Percentiles rank a stretch among this genome's conserved stretches.
Conservation (phyloP, 495 filamentous ascomycete genomes). For the Aspergillus ellipticus region DNA sequence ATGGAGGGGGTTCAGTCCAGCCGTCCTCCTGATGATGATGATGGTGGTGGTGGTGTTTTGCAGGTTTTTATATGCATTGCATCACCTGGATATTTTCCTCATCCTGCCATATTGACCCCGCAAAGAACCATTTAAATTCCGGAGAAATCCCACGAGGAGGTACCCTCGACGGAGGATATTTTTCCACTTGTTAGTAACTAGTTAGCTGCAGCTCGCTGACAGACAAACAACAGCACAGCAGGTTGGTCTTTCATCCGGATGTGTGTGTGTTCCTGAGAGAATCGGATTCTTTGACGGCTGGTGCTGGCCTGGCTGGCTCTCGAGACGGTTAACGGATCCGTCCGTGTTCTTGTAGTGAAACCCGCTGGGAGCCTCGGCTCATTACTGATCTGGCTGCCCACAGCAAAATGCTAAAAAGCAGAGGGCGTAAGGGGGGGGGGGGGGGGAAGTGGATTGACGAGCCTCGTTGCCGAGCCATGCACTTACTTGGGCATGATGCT, state of each 20-base stretch:
- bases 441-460: neutral
- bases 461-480: neutral
- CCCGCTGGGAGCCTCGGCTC: neutral
- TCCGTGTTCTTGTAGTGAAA: neutral
- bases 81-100: neutral
- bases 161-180: constrained; percentile 16
- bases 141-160: constrained; percentile 4
- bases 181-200: constrained; percentile 11
- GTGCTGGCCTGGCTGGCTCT: neutral
- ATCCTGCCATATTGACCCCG: constrained; percentile 16
- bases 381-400: neutral
- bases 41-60: neutral
- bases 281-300: too few relatives aligned
- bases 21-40: too few relatives aligned
- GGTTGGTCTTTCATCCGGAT: neutral
- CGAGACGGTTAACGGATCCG: neutral
- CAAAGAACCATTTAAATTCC: neutral
- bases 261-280: too few relatives aligned
- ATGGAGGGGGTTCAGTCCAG: neutral
- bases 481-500: neutral
- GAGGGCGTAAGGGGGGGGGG: neutral
- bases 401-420: neutral
- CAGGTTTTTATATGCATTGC: constrained; percentile 1
- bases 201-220: neutral
- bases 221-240: neutral